These are phyloP conservation scores for Pythium oligandrum DNA, from an alignment of 352 stramenopile species.

Conservation along the genomic window DNA sequence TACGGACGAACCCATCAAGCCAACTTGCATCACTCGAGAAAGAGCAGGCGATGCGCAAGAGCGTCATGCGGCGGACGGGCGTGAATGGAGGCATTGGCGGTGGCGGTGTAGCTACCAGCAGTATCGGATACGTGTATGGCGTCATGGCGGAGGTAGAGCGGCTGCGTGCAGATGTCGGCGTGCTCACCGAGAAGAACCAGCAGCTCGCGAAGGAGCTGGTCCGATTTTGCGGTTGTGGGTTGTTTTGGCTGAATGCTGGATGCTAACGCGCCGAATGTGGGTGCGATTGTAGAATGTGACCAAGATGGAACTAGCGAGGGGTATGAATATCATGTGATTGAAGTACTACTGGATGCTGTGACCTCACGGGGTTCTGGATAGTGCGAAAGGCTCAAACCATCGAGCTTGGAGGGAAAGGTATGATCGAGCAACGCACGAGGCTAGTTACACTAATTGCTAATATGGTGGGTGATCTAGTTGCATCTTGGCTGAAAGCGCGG, in stretches of 20 bases:
- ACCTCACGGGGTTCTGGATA: no score
- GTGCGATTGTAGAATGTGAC: conserved; percentile 32
- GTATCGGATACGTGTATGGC: conserved; percentile 44
- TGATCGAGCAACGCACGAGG: no score
- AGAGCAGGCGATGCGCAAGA: neutral
- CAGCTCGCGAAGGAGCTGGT: conserved; percentile 65
- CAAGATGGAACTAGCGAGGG: conserved; percentile 50
- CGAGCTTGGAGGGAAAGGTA: no score
- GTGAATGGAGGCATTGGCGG: neutral
- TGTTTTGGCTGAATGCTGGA: neutral
- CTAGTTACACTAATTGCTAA: no score
- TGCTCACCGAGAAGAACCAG: conserved; percentile 50
- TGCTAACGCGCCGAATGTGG: conserved; percentile 1
- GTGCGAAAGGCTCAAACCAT: no score
- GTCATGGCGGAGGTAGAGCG: conserved; percentile 61
- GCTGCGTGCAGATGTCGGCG: conserved; percentile 35
- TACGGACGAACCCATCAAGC: neutral
- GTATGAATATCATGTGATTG: conserved; percentile 8
- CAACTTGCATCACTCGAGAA: no score
- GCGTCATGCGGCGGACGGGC: neutral
- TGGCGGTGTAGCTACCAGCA: conserved; percentile 12
- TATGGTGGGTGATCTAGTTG: no score
- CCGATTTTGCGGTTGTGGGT: neutral
- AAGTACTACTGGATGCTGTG: no score
- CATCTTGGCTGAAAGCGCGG: no score